Conservation (phyloP, 2,329 filamentous ascomycete species). For the Fusarium sp. region DNA sequence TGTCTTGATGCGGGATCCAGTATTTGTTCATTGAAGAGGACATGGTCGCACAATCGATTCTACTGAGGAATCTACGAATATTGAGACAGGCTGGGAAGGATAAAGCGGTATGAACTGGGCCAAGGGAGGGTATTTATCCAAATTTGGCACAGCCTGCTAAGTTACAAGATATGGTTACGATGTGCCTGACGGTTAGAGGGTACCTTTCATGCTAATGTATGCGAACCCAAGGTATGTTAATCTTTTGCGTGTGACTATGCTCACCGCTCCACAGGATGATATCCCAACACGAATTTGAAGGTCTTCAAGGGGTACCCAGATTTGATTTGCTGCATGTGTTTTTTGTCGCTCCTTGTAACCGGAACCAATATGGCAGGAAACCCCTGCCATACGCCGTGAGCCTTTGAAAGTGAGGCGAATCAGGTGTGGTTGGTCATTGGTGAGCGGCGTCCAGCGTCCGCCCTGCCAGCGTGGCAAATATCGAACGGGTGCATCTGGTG, state of each 20-base stretch:
- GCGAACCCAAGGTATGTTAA: constrained; percentile 40
- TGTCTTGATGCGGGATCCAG: constrained; percentile 69
- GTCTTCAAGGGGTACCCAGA: constrained; percentile 33
- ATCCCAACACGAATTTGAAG: constrained; percentile 34
- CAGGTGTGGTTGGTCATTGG: constrained; percentile 42
- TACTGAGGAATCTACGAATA: constrained; percentile 13
- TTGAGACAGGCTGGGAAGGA: constrained; percentile 22
- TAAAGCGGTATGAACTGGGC: constrained; percentile 19
- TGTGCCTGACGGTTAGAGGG: constrained; percentile 36
- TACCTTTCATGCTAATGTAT: constrained; percentile 39
- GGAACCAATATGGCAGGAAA: constrained; percentile 37
- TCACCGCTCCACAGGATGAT: constrained; percentile 41
- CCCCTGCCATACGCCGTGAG: constrained; percentile 39
- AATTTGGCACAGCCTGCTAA: constrained; percentile 22
- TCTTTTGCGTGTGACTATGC: constrained; percentile 38
- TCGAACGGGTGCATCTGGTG: constrained; percentile 35
- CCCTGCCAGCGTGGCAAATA: constrained; percentile 46
- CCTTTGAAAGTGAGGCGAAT: constrained; percentile 44
- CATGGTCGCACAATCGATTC: constrained; percentile 34
- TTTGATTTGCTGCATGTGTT: constrained; percentile 35
- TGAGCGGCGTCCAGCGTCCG: constrained; percentile 36
- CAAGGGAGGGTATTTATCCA: constrained; percentile 42
- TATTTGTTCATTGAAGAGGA: constrained; percentile 62
- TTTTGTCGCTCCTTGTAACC: constrained; percentile 37
- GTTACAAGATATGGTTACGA: constrained; percentile 30